These are phyloP conservation scores for Plantago major DNA, from an alignment of 257 asterid genomes.

Conservation along the genomic window DNA sequence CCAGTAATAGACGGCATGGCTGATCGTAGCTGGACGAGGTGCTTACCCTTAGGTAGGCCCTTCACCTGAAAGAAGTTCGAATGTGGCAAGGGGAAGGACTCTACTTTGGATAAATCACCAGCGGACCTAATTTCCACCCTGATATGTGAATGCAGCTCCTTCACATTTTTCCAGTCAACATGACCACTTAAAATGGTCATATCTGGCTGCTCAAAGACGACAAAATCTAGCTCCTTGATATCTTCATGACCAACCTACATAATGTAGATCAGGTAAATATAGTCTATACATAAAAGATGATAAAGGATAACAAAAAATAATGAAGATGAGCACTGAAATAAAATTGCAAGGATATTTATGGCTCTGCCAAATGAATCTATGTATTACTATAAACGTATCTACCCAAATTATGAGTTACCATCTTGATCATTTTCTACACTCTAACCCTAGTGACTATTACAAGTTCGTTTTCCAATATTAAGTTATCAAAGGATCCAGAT, in stretches of 20 bases:
- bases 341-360: too few relatives aligned
- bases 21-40: slow-evolving; percentile 74
- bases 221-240: slow-evolving; percentile 62
- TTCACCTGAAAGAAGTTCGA: slow-evolving; percentile 94
- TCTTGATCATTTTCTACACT: not conserved
- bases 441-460: not conserved
- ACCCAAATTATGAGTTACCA: not conserved
- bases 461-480: not conserved
- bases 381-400: too few relatives aligned
- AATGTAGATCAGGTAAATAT: slow-evolving; percentile 21
- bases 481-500: too few relatives aligned
- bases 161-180: slow-evolving; percentile 65
- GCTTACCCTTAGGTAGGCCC: slow-evolving; percentile 85
- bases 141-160: slow-evolving; percentile 61
- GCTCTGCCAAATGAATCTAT: too few relatives aligned
- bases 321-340: too few relatives aligned
- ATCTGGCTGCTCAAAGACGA: slow-evolving; percentile 86
- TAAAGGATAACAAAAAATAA: not conserved
- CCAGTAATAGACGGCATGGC: slow-evolving; percentile 46
- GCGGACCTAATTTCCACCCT: slow-evolving; percentile 73
- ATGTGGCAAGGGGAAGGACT: slow-evolving; percentile 81
- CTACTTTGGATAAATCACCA: slow-evolving; percentile 62
- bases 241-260: slow-evolving; percentile 68
- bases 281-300: slow-evolving; percentile 4
- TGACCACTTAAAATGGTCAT: slow-evolving; percentile 81